phyloP scores from a whole-genome alignment of 495 filamentous ascomycete species.

The Pyrenula massariospora region DNA sequence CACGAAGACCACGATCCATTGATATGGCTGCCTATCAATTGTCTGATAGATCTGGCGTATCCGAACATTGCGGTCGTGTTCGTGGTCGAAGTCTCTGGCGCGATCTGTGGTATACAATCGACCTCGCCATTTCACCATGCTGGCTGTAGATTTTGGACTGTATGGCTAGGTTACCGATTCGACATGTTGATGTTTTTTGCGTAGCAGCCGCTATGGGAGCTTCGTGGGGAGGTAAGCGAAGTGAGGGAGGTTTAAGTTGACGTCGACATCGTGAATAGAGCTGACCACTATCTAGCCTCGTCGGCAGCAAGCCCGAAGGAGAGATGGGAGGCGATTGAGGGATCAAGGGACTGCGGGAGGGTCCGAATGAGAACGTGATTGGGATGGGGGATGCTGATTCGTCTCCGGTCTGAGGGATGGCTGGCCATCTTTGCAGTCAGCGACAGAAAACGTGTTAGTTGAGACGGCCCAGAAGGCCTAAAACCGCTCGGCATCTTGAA shows the following conservation, averaged over 20 bases:
- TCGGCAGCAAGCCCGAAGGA: background rate
- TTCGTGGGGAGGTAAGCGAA: too few relatives aligned
- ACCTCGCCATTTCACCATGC: constrained; percentile 26
- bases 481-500: too few relatives aligned
- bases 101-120: constrained; percentile 36
- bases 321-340: background rate
- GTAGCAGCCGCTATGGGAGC: too few relatives aligned
- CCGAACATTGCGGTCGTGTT: constrained; percentile 37
- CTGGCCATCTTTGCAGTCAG: background rate
- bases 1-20: constrained; percentile 41
- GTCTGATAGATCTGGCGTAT: constrained; percentile 37
- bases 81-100: constrained; percentile 36
- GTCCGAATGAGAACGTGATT: background rate
- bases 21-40: constrained; percentile 33
- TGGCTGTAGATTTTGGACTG: constrained; percentile 1
- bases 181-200: too few relatives aligned
- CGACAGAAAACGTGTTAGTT: background rate
- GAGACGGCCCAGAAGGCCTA: background rate
- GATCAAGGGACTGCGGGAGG: background rate
- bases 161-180: too few relatives aligned
- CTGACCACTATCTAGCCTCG: too few relatives aligned
- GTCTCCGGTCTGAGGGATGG: background rate
- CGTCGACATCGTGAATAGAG: too few relatives aligned
- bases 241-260: too few relatives aligned
- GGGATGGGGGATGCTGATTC: background rate